Percentiles rank a stretch among this genome's conserved stretches.
Evolutionary conservation across 2,329 filamentous ascomycete species (phyloP).

Genomic region (Ceratocystis alfenasii): DNA sequence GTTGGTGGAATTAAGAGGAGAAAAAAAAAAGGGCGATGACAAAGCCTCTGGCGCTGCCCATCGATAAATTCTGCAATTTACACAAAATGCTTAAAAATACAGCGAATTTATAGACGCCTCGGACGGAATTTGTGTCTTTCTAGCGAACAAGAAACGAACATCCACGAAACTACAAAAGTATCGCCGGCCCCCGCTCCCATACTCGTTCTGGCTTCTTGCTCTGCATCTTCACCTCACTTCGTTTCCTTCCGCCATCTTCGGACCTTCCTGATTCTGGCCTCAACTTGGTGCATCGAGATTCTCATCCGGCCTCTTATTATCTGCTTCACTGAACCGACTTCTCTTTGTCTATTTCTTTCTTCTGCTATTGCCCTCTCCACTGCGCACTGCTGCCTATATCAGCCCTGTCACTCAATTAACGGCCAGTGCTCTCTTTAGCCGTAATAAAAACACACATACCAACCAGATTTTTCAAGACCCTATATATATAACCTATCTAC

Average conservation of each 20-base stretch:
- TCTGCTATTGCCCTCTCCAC: not conserved
- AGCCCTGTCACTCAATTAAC: conserved; percentile 7
- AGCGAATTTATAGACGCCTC: not conserved
- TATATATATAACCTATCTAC: not conserved
- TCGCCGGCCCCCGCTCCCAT: conserved; percentile 5
- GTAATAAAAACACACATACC: conserved; percentile 6
- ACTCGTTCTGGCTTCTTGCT: not conserved
- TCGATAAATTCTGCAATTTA: not conserved
- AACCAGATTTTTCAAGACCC: not conserved
- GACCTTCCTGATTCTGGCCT: not conserved
- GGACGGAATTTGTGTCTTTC: not conserved
- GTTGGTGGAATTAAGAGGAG: not conserved
- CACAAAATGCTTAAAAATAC: conserved; percentile 1
- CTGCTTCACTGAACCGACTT: not conserved
- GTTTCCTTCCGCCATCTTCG: not conserved
- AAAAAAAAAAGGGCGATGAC: not conserved
- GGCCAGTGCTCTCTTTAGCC: conserved; percentile 5
- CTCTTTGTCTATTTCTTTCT: not conserved
- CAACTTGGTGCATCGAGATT: not conserved
- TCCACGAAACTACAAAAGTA: conserved; percentile 5
- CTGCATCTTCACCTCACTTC: not conserved
- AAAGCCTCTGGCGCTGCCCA: not conserved
- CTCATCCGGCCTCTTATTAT: not conserved
- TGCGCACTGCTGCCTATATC: conserved; percentile 8
- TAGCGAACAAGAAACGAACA: not conserved